These are phyloP conservation scores for Yamadazyma oceani DNA, from an alignment of 1,139 yeast genomes.

Conservation along the genomic window DNA sequence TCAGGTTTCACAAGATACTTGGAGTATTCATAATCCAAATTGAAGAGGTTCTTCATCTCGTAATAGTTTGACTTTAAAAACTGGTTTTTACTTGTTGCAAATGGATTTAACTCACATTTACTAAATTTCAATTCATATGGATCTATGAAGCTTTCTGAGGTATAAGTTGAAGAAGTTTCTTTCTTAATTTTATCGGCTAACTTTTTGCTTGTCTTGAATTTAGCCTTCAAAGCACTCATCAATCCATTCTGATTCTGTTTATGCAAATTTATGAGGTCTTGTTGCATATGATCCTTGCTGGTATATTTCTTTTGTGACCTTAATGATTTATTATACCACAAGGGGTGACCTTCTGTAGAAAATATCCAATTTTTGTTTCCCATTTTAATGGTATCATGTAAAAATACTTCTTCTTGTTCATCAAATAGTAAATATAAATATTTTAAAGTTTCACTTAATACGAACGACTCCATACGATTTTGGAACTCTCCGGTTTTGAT, in stretches of 20 bases:
- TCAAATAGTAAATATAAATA: constrained; percentile 82
- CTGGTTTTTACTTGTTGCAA: constrained; percentile 12
- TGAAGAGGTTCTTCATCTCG: constrained; percentile 38
- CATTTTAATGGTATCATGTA: constrained; percentile 27
- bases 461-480: constrained; percentile 90
- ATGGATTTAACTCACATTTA: constrained; percentile 36
- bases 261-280: constrained; percentile 3
- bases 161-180: too few species aligned
- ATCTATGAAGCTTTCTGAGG: too few species aligned
- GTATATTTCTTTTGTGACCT: neutral
- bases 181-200: neutral
- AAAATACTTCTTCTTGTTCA: constrained; percentile 55
- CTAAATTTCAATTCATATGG: constrained; percentile 16
- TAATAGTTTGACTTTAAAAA: constrained; percentile 35
- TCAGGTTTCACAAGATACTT: constrained; percentile 38
- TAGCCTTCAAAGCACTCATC: neutral
- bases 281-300: constrained; percentile 1
- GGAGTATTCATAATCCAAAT: constrained; percentile 35
- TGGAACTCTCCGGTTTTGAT: constrained; percentile 62
- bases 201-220: neutral
- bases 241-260: neutral
- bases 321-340: constrained; percentile 55
- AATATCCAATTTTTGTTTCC: constrained; percentile 61
- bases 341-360: constrained; percentile 92
- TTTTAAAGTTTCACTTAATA: constrained; percentile 80